Evolutionary conservation across 208 protist species (phyloP).

Genomic region (Porcisia deanei): DNA sequence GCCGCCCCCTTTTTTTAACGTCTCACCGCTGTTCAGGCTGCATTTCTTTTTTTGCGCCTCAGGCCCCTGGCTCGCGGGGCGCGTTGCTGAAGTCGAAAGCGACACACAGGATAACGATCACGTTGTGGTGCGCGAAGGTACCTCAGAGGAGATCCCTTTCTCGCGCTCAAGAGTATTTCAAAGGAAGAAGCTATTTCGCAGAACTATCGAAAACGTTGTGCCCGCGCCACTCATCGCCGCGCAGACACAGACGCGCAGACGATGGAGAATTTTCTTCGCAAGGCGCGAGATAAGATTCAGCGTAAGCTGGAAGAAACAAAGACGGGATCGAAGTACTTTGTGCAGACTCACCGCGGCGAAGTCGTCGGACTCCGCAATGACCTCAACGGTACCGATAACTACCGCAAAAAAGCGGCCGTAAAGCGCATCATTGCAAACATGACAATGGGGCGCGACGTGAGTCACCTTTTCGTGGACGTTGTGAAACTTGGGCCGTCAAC

Average conservation of each 20-base stretch:
- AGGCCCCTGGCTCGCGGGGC: too few species aligned
- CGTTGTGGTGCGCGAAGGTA: not conserved
- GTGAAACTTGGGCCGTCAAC: conserved; percentile 98
- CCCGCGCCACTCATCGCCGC: not conserved
- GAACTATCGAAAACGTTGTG: not conserved
- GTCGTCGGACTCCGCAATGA: conserved; percentile 92
- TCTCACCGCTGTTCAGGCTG: not conserved
- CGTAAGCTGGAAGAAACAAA: conserved; percentile 61
- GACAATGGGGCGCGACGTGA: conserved; percentile 99
- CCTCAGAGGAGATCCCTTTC: not conserved
- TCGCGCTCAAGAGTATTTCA: too few species aligned
- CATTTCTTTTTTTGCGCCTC: too few species aligned
- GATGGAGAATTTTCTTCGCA: conserved; percentile 76
- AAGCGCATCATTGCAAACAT: conserved; percentile 99
- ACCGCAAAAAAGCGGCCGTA: conserved; percentile 95
- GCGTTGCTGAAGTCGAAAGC: not conserved
- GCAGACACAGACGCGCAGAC: not conserved
- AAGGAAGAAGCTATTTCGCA: not conserved
- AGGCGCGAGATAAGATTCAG: conserved; percentile 79
- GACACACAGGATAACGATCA: too few species aligned
- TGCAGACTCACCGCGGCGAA: conserved; percentile 84
- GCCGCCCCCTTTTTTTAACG: not conserved
- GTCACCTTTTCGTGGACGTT: conserved; percentile 95
- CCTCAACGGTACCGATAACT: conserved; percentile 87
- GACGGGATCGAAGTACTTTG: conserved; percentile 72